Evolutionary conservation across 2,329 filamentous ascomycete genomes (phyloP), one percentile per base, ranked within the genome.

Genomic region (Pochonia chlamydosporia): DNA sequence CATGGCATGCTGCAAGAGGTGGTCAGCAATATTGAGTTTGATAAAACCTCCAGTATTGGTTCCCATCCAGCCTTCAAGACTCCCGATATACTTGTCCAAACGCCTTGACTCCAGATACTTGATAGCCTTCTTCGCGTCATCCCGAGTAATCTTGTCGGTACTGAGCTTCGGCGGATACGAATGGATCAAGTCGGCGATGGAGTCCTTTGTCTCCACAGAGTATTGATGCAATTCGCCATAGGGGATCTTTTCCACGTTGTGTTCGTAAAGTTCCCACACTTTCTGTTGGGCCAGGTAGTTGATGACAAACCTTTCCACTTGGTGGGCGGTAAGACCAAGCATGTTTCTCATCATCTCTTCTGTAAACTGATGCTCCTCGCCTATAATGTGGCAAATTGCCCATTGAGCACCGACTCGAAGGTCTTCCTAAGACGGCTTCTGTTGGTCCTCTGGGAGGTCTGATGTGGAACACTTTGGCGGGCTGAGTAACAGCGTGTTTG

Each of bases 381-480:
- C 46, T 5, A 63, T 46, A 4, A 59, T 25, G 26, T 55, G 53
- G 30, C 63, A 41, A 3, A 63, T 56, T 13, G 54, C 35, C 61
- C 61, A 63, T 33, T 52, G 56, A 14, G 55, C 47, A 0, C 60
- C 59, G 39, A 54, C 51, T 6, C 47, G 43, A 13, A 63, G 51
- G 40, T 53, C 51, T 4, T 60, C 53, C 61, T 57, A 63, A 18
- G 40, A 49, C 21, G 4, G 5, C 26, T 28, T 26, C 11, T 14
- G 20, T 18, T 8, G 40, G 31, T 4, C 13, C 35, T 10, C 21
- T 11, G 9, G 35, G 35, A 18, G n/a, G 33, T 18, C 26, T 31
- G n/a, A 7, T 18, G n/a, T 24, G 6, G 5, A 11, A 39, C n/a
- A n/a, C n/a, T n/a, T 14, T 11, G 30, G 3, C 7, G 25, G 11